Evolutionary conservation across 371 early-diverging fungal genomes (phyloP).

Genomic region (Mucor lusitanicus): DNA sequence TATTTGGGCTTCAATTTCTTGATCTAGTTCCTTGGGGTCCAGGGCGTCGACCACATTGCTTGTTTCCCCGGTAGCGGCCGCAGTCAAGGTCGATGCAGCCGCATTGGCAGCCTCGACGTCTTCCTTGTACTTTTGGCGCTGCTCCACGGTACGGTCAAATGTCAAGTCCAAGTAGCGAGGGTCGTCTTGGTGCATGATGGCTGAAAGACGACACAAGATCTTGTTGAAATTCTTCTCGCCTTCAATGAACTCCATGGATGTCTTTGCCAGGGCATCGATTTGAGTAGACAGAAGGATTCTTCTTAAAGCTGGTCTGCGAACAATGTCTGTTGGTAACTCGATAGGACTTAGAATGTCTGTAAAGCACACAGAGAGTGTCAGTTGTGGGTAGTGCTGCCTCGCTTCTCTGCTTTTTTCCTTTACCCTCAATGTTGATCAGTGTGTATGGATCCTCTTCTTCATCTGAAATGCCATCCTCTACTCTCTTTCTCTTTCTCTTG

Average conservation of each 20-base stretch:
- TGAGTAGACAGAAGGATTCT: conserved; percentile 48
- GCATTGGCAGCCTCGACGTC: conserved; percentile 23
- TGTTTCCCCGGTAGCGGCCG: not conserved
- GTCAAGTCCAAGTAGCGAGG: conserved; percentile 49
- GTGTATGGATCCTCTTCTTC: conserved; percentile 56
- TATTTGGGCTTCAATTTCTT: conserved; percentile 9
- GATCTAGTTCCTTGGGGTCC: conserved; percentile 18
- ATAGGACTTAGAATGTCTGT: conserved; percentile 54
- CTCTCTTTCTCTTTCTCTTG: conserved; percentile 38
- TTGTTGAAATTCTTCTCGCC: conserved; percentile 54
- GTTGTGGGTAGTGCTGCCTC: not conserved
- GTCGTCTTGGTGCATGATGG: conserved; percentile 53
- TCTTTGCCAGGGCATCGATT: conserved; percentile 43
- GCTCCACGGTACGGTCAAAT: conserved; percentile 41
- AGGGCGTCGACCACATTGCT: conserved; percentile 17
- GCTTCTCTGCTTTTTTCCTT: conserved; percentile 31
- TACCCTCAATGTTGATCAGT: conserved; percentile 57
- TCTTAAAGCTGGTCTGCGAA: conserved; percentile 45
- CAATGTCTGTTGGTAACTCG: conserved; percentile 54
- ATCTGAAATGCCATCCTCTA: conserved; percentile 45
- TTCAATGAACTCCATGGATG: conserved; percentile 58
- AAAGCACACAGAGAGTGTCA: not conserved
- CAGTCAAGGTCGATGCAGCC: conserved; percentile 16
- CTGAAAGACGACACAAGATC: conserved; percentile 46
- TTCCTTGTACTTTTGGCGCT: conserved; percentile 29